These are phyloP conservation scores for Clarireedia hainanense DNA, from an alignment of 2,329 filamentous ascomycete species.

Conservation along the genomic window DNA sequence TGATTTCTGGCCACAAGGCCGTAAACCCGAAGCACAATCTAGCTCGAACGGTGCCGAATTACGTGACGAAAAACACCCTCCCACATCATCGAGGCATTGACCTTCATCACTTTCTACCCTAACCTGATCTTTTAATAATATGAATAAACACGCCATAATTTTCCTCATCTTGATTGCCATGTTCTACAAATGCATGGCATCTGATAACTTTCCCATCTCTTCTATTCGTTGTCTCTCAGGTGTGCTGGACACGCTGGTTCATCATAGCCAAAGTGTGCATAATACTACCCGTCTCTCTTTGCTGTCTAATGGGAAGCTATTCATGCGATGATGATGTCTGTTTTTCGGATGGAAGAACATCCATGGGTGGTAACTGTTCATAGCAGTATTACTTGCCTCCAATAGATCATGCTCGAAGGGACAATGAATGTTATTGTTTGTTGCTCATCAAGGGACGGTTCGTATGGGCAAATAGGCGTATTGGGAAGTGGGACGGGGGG, in stretches of 20 bases:
- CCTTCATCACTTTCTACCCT: not conserved
- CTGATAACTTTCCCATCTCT: constrained; percentile 6
- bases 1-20: constrained; percentile 69
- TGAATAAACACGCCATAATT: constrained; percentile 8
- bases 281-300: constrained; percentile 4
- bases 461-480: too few species aligned
- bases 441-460: too few species aligned
- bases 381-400: not conserved
- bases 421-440: too few species aligned
- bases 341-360: not conserved
- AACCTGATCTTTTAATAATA: constrained; percentile 5
- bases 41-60: constrained; percentile 12
- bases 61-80: constrained; percentile 16
- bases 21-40: constrained; percentile 24
- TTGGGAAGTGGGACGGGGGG: too few species aligned
- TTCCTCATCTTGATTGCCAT: constrained; percentile 3
- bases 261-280: constrained; percentile 8
- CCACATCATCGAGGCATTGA: constrained; percentile 24
- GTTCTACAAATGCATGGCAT: constrained; percentile 8
- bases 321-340: constrained; percentile 2
- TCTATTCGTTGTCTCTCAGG: constrained; percentile 7
- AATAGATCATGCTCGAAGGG: too few species aligned
- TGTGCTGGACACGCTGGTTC: constrained; percentile 10
- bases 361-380: not conserved
- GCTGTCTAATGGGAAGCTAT: constrained; percentile 1